Conservation (phyloP, 257 asterid species). For the Fraxinus americana region DNA sequence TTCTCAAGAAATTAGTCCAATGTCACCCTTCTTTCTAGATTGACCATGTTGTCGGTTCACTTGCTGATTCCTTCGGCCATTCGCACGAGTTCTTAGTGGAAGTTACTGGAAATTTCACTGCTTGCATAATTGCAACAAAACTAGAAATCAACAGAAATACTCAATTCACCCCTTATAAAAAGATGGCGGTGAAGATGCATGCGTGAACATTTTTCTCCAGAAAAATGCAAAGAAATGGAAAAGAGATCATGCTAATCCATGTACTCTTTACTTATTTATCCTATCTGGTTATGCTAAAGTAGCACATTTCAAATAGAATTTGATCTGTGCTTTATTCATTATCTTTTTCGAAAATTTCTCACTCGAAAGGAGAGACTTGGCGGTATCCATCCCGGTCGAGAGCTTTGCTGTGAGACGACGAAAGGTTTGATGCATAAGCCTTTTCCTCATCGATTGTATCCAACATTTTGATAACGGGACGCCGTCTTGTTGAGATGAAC, state of each 20-base stretch:
- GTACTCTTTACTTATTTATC: not conserved
- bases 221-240: slow-evolving; percentile 18
- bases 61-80: too few relatives aligned
- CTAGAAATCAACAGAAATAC: not conserved
- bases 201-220: not conserved
- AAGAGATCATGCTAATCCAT: not conserved
- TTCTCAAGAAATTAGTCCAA: too few relatives aligned
- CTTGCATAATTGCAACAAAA: not conserved
- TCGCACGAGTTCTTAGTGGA: too few relatives aligned
- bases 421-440: slow-evolving; percentile 37
- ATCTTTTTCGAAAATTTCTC: not conserved
- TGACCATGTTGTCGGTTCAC: too few relatives aligned
- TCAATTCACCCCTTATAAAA: slow-evolving; percentile 8
- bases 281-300: too few relatives aligned
- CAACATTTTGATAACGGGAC: slow-evolving; percentile 41
- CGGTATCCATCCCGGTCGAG: slow-evolving; percentile 22
- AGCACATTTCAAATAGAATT: not conserved
- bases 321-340: slow-evolving; percentile 17
- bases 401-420: slow-evolving; percentile 14
- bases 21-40: too few relatives aligned
- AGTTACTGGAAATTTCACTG: too few relatives aligned
- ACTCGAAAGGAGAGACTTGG: slow-evolving; percentile 26
- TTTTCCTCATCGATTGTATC: slow-evolving; percentile 67
- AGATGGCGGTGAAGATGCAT: not conserved
- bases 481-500: slow-evolving; percentile 40